A percentile compares a stretch with the other conserved stretches of the same genome.
phyloP scores from a whole-genome alignment of 306 rosid genomes.

The Rosa persica region DNA sequence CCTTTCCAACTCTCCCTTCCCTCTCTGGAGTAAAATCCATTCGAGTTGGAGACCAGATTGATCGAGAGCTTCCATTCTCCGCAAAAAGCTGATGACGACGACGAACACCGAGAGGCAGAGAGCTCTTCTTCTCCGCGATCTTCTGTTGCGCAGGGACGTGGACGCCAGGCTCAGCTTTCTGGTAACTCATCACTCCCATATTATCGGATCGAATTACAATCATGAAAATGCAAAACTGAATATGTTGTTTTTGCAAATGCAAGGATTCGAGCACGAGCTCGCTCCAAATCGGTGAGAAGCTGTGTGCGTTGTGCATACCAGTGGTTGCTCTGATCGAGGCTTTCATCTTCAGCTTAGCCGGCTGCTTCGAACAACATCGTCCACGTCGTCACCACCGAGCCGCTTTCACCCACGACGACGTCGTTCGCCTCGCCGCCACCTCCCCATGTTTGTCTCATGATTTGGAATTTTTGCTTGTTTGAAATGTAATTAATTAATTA shows the following conservation, averaged over 20 bases:
- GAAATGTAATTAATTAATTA: not conserved
- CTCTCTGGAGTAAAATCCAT: too few relatives aligned
- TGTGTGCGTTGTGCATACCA: slow-evolving; percentile 46
- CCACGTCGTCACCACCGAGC: slow-evolving; percentile 8
- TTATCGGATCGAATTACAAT: too few relatives aligned
- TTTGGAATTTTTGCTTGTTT: not conserved
- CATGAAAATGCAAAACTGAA: too few relatives aligned
- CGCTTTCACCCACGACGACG: slow-evolving; percentile 29
- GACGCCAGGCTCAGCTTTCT: slow-evolving; percentile 2
- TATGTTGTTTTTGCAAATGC: not conserved
- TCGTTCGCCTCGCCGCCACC: slow-evolving; percentile 48
- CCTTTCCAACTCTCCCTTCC: not conserved
- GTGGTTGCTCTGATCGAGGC: slow-evolving; percentile 42
- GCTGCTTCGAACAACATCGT: slow-evolving; percentile 42
- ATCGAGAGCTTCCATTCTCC: not conserved
- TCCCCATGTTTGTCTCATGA: slow-evolving; percentile 50
- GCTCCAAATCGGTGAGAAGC: slow-evolving; percentile 35
- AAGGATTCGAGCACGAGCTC: slow-evolving; percentile 38
- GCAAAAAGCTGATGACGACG: not conserved
- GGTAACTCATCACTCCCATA: slow-evolving; percentile 19
- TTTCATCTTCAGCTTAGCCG: slow-evolving; percentile 32
- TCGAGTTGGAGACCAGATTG: too few relatives aligned
- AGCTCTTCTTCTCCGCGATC: not conserved
- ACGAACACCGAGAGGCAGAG: not conserved
- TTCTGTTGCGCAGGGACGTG: slow-evolving; percentile 9